Percentiles rank a stretch among this genome's conserved stretches.
Conservation (phyloP, 2,329 filamentous ascomycete genomes). For the Amauroascus niger region DNA sequence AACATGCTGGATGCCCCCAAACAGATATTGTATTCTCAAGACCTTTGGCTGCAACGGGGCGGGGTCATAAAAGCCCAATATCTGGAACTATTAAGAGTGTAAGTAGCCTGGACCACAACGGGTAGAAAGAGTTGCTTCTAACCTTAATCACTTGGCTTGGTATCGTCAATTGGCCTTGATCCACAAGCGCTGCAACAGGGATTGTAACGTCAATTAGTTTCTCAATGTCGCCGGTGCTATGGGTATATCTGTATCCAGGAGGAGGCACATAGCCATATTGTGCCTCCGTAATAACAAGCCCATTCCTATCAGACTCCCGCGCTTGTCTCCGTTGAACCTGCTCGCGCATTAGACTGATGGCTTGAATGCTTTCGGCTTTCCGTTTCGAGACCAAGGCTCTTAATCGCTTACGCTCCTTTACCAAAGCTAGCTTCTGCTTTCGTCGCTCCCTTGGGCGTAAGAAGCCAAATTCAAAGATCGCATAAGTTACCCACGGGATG, state of each 20-base stretch:
- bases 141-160: slow-evolving; percentile 31
- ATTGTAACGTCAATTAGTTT: slow-evolving; percentile 33
- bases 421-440: slow-evolving; percentile 28
- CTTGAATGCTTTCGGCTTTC: slow-evolving; percentile 31
- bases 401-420: slow-evolving; percentile 31
- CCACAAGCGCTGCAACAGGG: slow-evolving; percentile 38
- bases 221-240: slow-evolving; percentile 7
- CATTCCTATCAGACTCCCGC: slow-evolving; percentile 28
- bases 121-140: neutral
- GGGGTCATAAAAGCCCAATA: slow-evolving; percentile 38
- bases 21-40: slow-evolving; percentile 36
- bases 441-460: slow-evolving; percentile 33
- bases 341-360: slow-evolving; percentile 34
- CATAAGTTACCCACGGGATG: slow-evolving; percentile 34
- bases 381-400: slow-evolving; percentile 30
- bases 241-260: slow-evolving; percentile 19
- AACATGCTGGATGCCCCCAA: slow-evolving; percentile 31
- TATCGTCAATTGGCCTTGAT: slow-evolving; percentile 34
- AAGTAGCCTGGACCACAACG: slow-evolving; percentile 13
- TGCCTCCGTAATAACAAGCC: slow-evolving; percentile 34
- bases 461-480: slow-evolving; percentile 34
- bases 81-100: slow-evolving; percentile 30
- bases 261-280: slow-evolving; percentile 34
- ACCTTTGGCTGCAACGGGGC: slow-evolving; percentile 34
- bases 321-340: slow-evolving; percentile 32